These are phyloP conservation scores for Torulaspora globosa DNA, from an alignment of 1,139 yeast species.

Conservation along the genomic window DNA sequence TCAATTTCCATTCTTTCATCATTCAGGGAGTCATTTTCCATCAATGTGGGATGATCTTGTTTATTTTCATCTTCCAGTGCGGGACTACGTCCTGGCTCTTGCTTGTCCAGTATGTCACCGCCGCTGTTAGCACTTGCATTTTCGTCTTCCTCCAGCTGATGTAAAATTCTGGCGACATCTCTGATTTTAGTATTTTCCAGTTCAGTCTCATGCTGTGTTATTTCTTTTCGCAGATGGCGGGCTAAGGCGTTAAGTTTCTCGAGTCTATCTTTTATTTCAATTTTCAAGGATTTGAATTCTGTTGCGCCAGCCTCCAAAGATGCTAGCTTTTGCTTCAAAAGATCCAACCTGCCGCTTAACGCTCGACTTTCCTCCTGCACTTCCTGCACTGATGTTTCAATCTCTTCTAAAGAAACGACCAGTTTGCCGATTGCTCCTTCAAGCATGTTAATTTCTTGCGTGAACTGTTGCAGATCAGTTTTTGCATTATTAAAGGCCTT, in stretches of 20 bases:
- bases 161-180: constrained; percentile 42
- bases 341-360: constrained; percentile 27
- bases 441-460: constrained; percentile 57
- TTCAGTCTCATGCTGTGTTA: constrained; percentile 41
- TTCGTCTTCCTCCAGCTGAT: constrained; percentile 17
- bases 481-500: constrained; percentile 41
- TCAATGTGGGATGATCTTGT: constrained; percentile 18
- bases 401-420: constrained; percentile 37
- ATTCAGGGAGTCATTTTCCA: constrained; percentile 22
- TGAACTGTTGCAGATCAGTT: constrained; percentile 31
- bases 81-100: not conserved
- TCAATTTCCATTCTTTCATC: constrained; percentile 25
- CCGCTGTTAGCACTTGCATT: not conserved
- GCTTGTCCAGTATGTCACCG: not conserved
- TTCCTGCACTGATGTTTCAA: constrained; percentile 36
- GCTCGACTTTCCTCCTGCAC: constrained; percentile 32
- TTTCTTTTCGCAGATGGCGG: constrained; percentile 42
- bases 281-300: constrained; percentile 61
- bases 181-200: constrained; percentile 46
- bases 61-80: constrained; percentile 4
- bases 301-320: constrained; percentile 53
- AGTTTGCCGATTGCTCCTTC: constrained; percentile 39
- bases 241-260: constrained; percentile 52
- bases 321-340: constrained; percentile 46
- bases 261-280: constrained; percentile 61